These are phyloP conservation scores for Paxillus involutus DNA, from an alignment of 768 basidiomycete genomes.

Conservation along the genomic window DNA sequence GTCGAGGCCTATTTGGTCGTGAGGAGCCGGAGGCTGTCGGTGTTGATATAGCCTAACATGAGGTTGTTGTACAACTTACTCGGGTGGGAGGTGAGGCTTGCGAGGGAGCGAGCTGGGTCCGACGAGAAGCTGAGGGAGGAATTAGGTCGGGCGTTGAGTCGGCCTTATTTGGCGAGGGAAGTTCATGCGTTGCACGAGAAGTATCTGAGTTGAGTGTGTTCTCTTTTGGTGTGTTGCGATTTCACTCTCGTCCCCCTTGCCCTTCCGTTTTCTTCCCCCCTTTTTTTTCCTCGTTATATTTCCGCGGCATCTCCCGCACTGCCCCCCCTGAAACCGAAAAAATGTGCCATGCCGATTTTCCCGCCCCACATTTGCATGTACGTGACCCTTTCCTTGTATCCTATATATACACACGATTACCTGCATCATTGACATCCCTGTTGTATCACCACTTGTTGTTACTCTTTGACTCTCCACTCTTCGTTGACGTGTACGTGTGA, in stretches of 20 bases:
- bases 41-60: conserved; percentile 95
- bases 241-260: too few relatives aligned
- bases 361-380: too few relatives aligned
- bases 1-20: conserved; percentile 95
- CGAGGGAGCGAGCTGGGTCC: conserved; percentile 63
- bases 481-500: too few relatives aligned
- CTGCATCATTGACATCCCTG: too few relatives aligned
- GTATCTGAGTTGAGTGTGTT: conserved; percentile 52
- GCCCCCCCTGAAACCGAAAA: too few relatives aligned
- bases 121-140: conserved; percentile 56
- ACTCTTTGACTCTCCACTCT: too few relatives aligned
- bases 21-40: conserved; percentile 83
- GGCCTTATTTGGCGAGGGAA: conserved; percentile 85
- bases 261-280: too few relatives aligned
- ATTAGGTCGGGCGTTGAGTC: conserved; percentile 68
- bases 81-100: conserved; percentile 93
- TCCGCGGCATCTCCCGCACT: too few relatives aligned
- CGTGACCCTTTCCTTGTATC: too few relatives aligned
- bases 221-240: not conserved
- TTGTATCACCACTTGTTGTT: too few relatives aligned
- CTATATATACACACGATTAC: too few relatives aligned
- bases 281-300: not conserved
- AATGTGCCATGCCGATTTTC: too few relatives aligned
- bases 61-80: conserved; percentile 92
- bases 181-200: conserved; percentile 87